phyloP scores from a whole-genome alignment of 179 eudicot genomes.

The Patellifolia procumbens region DNA sequence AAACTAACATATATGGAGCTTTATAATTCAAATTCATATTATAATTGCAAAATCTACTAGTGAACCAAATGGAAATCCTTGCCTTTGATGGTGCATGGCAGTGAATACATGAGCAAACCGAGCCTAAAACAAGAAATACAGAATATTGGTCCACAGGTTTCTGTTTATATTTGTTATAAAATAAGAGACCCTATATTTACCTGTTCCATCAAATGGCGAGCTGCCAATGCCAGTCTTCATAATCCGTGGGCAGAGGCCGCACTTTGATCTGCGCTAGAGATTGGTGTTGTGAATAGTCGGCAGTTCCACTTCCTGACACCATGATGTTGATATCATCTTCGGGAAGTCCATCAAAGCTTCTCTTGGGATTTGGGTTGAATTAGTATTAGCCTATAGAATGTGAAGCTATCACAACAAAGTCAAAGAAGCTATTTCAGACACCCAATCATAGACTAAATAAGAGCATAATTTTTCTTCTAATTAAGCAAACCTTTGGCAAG shows the following conservation, averaged over 20 bases:
- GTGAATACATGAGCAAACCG: slow-evolving; percentile 97
- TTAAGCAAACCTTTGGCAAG: slow-evolving; percentile 3
- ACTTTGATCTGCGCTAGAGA: slow-evolving; percentile 99
- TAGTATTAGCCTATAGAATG: slow-evolving; percentile 65
- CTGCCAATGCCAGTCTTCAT: slow-evolving; percentile 93
- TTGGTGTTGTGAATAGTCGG: slow-evolving; percentile 96
- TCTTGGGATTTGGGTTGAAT: slow-evolving; percentile 33
- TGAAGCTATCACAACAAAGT: slow-evolving; percentile 62
- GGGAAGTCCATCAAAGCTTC: slow-evolving; percentile 28
- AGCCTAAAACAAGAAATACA: slow-evolving; percentile 51
- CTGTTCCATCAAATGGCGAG: slow-evolving; percentile 98
- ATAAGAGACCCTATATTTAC: slow-evolving; percentile 29
- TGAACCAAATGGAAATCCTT: slow-evolving; percentile 97
- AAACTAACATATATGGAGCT: slow-evolving; percentile 1
- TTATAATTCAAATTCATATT: background rate
- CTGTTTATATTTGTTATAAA: background rate
- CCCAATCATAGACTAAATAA: slow-evolving; percentile 33
- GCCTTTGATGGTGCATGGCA: slow-evolving; percentile 96
- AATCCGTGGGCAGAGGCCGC: slow-evolving; percentile 99
- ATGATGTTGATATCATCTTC: slow-evolving; percentile 25
- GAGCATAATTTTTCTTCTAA: slow-evolving; percentile 21
- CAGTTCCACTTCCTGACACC: slow-evolving; percentile 46
- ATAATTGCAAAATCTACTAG: slow-evolving; percentile 78
- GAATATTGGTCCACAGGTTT: background rate
- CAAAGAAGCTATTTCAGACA: slow-evolving; percentile 44